Conservation (phyloP, 2,329 filamentous ascomycete species). For the Diaporthe destruens region DNA sequence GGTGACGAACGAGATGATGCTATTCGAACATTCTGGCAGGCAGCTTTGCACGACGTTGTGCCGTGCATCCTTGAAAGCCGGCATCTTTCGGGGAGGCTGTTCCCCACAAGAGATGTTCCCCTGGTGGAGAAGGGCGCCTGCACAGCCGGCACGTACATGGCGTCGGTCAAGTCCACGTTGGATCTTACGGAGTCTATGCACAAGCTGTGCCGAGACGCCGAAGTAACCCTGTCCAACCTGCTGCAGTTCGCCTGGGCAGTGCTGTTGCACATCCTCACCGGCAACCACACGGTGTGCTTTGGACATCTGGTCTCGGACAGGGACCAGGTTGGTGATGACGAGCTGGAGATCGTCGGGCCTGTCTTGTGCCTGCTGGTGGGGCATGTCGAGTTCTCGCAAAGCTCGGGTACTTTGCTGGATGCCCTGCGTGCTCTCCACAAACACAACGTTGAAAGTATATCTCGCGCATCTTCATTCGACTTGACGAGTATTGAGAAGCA, state of each 20-base stretch:
- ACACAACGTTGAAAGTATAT: background rate
- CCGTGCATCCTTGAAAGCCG: background rate
- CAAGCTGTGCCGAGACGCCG: background rate
- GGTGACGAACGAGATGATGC: background rate
- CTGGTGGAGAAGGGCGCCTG: background rate
- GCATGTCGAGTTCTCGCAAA: background rate
- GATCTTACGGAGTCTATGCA: background rate
- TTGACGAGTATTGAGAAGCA: background rate
- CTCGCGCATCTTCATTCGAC: background rate
- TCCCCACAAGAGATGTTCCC: background rate
- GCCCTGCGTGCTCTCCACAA: background rate
- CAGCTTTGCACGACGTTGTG: background rate
- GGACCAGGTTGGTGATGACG: background rate
- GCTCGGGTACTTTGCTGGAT: background rate
- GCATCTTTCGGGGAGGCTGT: background rate
- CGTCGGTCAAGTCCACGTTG: background rate
- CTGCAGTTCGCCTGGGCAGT: background rate
- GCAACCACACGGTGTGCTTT: background rate
- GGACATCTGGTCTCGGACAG: background rate
- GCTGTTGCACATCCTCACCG: background rate
- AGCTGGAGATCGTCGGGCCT: background rate
- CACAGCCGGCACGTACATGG: background rate
- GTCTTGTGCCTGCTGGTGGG: background rate
- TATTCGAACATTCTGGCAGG: background rate
- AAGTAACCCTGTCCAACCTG: background rate